Evolutionary conservation across 164 flowering plant genomes (phyloP).

Genomic region (Nymphaea thermarum): DNA sequence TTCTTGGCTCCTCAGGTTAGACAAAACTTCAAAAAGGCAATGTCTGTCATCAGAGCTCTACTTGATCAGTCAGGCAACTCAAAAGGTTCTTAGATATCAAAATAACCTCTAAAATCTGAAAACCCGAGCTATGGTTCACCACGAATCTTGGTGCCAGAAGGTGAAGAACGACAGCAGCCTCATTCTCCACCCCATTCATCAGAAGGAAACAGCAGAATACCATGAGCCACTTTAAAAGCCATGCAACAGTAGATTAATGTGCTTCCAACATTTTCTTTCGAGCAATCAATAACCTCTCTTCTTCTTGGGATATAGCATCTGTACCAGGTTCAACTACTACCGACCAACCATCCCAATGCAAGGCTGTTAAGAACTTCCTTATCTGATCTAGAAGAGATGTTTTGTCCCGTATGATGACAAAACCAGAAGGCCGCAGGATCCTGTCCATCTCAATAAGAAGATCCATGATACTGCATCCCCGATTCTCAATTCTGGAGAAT

Average conservation of each 20-base stretch:
- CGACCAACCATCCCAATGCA: constrained; percentile 70
- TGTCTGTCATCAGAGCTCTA: background rate
- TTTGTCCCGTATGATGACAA: constrained; percentile 77
- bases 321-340: constrained; percentile 55
- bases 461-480: constrained; percentile 68
- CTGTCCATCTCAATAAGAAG: constrained; percentile 87
- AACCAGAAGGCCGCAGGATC: constrained; percentile 69
- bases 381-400: constrained; percentile 36
- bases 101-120: background rate
- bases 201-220: background rate
- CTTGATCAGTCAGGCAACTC: background rate
- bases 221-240: background rate
- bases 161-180: background rate
- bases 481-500: constrained; percentile 48
- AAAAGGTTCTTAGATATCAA: background rate
- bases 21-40: background rate
- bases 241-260: background rate
- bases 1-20: background rate
- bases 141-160: background rate
- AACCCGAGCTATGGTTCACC: background rate
- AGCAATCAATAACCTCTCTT: constrained; percentile 65
- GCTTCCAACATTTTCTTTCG: constrained; percentile 35
- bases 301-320: constrained; percentile 46
- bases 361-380: constrained; percentile 40
- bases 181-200: background rate